Evolutionary conservation across 2,329 filamentous ascomycete genomes (phyloP).

Genomic region (Corinectria fuckeliana): DNA sequence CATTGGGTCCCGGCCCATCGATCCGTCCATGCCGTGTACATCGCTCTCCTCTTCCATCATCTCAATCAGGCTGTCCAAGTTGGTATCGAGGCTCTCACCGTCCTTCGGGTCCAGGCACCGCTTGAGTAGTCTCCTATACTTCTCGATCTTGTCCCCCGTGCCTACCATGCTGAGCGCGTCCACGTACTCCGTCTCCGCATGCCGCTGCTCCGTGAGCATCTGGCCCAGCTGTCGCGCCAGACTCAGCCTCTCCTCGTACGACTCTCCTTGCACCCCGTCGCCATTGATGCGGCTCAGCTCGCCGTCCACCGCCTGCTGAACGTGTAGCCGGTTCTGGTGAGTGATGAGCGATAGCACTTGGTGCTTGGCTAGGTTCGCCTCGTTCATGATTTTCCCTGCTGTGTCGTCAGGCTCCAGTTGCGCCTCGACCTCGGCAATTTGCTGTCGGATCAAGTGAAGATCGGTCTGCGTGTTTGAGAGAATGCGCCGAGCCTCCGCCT

Average conservation of each 20-base stretch:
- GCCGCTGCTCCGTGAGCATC: constrained; percentile 64
- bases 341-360: constrained; percentile 57
- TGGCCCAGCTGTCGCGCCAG: constrained; percentile 64
- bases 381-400: constrained; percentile 56
- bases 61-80: constrained; percentile 64
- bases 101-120: constrained; percentile 72
- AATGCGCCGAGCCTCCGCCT: constrained; percentile 70
- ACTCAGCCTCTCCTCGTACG: constrained; percentile 61
- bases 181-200: constrained; percentile 71
- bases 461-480: constrained; percentile 73
- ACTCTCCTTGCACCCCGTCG: constrained; percentile 51
- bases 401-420: constrained; percentile 62
- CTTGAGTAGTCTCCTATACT: constrained; percentile 73
- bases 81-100: constrained; percentile 70
- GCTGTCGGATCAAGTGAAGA: constrained; percentile 64
- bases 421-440: constrained; percentile 63
- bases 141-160: constrained; percentile 74
- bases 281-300: constrained; percentile 60
- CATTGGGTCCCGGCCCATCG: constrained; percentile 41
- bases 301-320: constrained; percentile 59
- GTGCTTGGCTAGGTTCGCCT: constrained; percentile 57
- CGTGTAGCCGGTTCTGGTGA: constrained; percentile 59
- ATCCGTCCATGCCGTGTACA: constrained; percentile 47
- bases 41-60: constrained; percentile 69
- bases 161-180: constrained; percentile 72